phyloP scores from a whole-genome alignment of 2,329 filamentous ascomycete genomes.

The Beauveria varroae region DNA sequence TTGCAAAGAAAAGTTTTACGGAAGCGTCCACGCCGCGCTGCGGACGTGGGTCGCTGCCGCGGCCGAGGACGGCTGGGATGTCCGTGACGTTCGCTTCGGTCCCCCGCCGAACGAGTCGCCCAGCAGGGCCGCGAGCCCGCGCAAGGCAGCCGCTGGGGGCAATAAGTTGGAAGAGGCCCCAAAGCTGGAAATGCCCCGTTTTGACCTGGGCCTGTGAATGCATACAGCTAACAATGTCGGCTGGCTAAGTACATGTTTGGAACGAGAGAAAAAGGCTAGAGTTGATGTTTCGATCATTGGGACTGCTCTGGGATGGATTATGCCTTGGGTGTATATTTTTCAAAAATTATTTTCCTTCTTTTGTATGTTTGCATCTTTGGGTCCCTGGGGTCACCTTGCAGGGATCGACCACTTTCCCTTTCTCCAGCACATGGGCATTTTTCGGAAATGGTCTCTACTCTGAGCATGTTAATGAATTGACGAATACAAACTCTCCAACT shows the following conservation, averaged over 20 bases:
- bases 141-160: conserved; percentile 26
- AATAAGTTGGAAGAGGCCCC: conserved; percentile 50
- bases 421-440: conserved; percentile 1
- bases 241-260: not conserved
- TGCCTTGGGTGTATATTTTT: conserved; percentile 1
- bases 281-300: conserved; percentile 5
- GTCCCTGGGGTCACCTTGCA: not conserved
- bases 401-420: conserved; percentile 2
- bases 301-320: not conserved
- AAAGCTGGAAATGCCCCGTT: conserved; percentile 52
- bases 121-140: conserved; percentile 21
- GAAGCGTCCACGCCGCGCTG: conserved; percentile 79
- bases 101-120: conserved; percentile 35
- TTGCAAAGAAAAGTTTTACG: conserved; percentile 98
- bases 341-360: conserved; percentile 6
- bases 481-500: conserved; percentile 14
- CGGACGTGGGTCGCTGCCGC: conserved; percentile 87
- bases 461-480: conserved; percentile 33
- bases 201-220: conserved; percentile 38
- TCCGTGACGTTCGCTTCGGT: conserved; percentile 71
- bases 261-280: not conserved
- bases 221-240: conserved; percentile 16
- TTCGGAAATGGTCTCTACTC: conserved; percentile 17
- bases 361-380: conserved; percentile 5
- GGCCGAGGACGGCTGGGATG: conserved; percentile 80